phyloP scores from a whole-genome alignment of 768 basidiomycete genomes.

The Pulveroboletus frians region DNA sequence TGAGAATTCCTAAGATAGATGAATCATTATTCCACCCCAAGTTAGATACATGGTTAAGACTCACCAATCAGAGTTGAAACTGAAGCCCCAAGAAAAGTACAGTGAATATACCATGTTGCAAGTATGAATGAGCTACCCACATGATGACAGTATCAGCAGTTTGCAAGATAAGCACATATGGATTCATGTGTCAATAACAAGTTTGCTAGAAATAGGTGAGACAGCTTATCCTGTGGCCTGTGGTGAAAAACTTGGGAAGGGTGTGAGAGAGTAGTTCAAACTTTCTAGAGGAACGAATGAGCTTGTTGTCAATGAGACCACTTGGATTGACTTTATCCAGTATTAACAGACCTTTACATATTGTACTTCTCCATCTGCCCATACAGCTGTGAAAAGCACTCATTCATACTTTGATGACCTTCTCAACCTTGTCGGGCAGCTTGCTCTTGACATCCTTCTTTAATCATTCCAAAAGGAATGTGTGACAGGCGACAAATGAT shows the following conservation, averaged over 20 bases:
- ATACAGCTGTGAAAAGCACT: conserved; percentile 86
- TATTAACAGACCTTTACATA: no score
- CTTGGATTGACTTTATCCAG: conserved; percentile 87
- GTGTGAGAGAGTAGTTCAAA: conserved; percentile 88
- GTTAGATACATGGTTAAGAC: background rate
- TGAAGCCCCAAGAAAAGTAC: conserved; percentile 23
- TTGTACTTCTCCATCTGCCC: conserved; percentile 98
- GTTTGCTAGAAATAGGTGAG: background rate
- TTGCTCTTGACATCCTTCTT: conserved; percentile 98
- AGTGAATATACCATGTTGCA: conserved; percentile 5
- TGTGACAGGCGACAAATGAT: conserved; percentile 90
- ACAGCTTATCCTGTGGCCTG: conserved; percentile 74
- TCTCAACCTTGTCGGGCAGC: conserved; percentile 95
- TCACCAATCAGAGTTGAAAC: conserved; percentile 76
- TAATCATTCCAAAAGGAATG: conserved; percentile 86
- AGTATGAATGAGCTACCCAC: conserved; percentile 39
- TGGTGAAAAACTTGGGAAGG: conserved; percentile 90
- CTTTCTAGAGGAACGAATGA: conserved; percentile 87
- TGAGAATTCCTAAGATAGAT: conserved; percentile 79
- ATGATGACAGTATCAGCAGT: conserved; percentile 96
- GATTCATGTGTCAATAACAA: conserved; percentile 4
- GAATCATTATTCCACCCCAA: background rate
- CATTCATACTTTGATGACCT: conserved; percentile 96
- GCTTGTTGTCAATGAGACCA: conserved; percentile 75
- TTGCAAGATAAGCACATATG: conserved; percentile 92